Conservation (phyloP, 2,329 filamentous ascomycete genomes). For the Seiridium cupressi region DNA sequence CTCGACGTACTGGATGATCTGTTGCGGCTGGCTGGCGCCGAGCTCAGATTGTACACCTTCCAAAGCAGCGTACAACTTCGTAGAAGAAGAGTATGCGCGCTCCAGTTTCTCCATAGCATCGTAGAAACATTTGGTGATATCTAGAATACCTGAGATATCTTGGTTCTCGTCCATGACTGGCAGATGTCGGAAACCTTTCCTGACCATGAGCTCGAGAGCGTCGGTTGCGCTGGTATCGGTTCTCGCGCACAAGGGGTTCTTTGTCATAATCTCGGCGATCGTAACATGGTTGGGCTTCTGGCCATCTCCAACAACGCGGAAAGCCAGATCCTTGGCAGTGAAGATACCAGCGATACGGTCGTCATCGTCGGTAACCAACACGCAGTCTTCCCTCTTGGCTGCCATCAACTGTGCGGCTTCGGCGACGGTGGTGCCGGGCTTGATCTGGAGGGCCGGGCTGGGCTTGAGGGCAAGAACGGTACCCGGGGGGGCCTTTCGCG, state of each 20-base stretch:
- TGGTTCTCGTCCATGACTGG: constrained; percentile 99
- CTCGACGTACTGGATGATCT: constrained; percentile 99
- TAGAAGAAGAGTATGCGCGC: constrained; percentile 95
- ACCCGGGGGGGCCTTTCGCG: constrained; percentile 90
- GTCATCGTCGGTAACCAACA: constrained; percentile 95
- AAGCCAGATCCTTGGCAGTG: constrained; percentile 96
- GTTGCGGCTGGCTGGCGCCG: constrained; percentile 91
- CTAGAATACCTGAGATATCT: constrained; percentile 95
- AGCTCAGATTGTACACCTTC: constrained; percentile 98
- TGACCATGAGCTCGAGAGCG: constrained; percentile 95
- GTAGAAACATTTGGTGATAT: constrained; percentile 99
- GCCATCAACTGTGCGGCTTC: constrained; percentile 99
- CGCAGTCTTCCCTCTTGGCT: constrained; percentile 96
- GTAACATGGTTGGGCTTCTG: constrained; percentile 86
- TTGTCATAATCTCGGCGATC: constrained; percentile 99
- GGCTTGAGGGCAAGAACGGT: constrained; percentile 95
- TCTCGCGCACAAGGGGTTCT: constrained; percentile 95
- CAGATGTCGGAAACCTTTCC: constrained; percentile 95
- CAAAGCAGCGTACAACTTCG: constrained; percentile 94
- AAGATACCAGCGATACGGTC: constrained; percentile 98
- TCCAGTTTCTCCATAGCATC: constrained; percentile 99
- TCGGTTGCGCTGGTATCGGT: constrained; percentile 98
- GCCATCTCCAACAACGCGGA: constrained; percentile 89
- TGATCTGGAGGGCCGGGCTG: constrained; percentile 95
- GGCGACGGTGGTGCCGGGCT: constrained; percentile 87